Conservation (phyloP, 352 stramenopile genomes). For the Phytophthora capsici region DNA sequence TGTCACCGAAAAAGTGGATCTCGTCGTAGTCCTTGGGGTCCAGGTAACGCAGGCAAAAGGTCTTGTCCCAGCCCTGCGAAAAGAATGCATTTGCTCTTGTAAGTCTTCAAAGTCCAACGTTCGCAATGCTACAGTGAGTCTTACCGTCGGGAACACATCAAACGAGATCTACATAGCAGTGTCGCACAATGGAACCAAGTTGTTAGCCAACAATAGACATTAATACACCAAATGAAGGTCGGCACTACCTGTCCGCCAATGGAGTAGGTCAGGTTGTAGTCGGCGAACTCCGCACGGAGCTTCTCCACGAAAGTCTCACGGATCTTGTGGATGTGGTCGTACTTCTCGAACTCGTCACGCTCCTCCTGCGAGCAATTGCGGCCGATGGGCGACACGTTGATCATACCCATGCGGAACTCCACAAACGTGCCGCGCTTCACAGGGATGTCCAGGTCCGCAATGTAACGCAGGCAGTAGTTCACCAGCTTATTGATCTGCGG, state of each 20-base stretch:
- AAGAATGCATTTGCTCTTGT: not conserved
- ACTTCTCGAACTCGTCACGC: constrained; percentile 98
- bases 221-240: not conserved
- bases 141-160: constrained; percentile 95
- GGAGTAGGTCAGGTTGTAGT: constrained; percentile 97
- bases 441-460: constrained; percentile 95
- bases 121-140: not conserved
- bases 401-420: constrained; percentile 99
- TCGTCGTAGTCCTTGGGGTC: constrained; percentile 96
- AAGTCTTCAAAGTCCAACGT: not conserved
- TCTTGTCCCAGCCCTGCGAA: constrained; percentile 98
- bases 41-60: constrained; percentile 97
- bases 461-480: constrained; percentile 97
- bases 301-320: constrained; percentile 96
- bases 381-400: constrained; percentile 99
- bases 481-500: constrained; percentile 98
- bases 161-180: constrained; percentile 93
- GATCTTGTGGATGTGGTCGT: constrained; percentile 94
- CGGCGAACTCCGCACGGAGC: constrained; percentile 94
- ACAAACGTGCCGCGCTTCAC: constrained; percentile 99
- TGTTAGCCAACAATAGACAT: not conserved
- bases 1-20: constrained; percentile 99
- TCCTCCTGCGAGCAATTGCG: constrained; percentile 98
- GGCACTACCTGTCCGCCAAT: constrained; percentile 93
- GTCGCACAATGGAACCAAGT: not conserved